Percentiles rank a stretch among this genome's conserved stretches.
These are phyloP conservation scores for Irpex lacteus DNA, from an alignment of 1,284 basidiomycete species.

Conservation along the genomic window DNA sequence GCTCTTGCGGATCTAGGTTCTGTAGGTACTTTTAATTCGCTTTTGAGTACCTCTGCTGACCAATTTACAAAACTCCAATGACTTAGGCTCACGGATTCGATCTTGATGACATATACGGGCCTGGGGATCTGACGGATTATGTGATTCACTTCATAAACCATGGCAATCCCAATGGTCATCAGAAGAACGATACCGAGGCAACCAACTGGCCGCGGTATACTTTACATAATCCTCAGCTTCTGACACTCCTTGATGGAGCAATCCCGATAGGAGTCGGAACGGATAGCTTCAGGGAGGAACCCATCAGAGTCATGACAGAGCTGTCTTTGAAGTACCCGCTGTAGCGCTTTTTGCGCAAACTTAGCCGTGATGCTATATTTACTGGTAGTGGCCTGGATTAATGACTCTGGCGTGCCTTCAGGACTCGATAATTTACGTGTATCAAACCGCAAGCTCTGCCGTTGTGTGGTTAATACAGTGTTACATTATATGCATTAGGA, in stretches of 20 bases:
- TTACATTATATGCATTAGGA: no score
- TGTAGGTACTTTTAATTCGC: conserved; percentile 24
- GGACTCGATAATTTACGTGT: no score
- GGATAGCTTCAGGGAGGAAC: conserved; percentile 31
- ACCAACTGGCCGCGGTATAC: conserved; percentile 22
- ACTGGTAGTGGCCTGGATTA: no score
- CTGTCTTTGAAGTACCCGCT: conserved; percentile 1
- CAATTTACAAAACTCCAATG: neutral
- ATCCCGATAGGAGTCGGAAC: conserved; percentile 24
- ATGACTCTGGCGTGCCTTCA: no score
- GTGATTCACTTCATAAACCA: conserved; percentile 26
- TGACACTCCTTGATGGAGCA: conserved; percentile 24
- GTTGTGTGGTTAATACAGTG: no score
- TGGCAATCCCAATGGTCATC: conserved; percentile 24
- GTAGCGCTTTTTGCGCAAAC: neutral
- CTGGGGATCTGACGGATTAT: conserved; percentile 23
- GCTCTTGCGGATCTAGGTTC: conserved; percentile 40
- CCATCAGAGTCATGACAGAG: conserved; percentile 36
- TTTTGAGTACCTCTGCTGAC: neutral
- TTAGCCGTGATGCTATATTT: no score
- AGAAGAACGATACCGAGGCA: conserved; percentile 1
- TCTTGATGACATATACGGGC: conserved; percentile 20
- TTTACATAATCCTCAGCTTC: conserved; percentile 15
- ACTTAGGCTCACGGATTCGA: conserved; percentile 21
- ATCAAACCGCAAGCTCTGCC: no score